These are phyloP conservation scores for Camelina laxa DNA, from an alignment of 345 rosid genomes.

Conservation along the genomic window DNA sequence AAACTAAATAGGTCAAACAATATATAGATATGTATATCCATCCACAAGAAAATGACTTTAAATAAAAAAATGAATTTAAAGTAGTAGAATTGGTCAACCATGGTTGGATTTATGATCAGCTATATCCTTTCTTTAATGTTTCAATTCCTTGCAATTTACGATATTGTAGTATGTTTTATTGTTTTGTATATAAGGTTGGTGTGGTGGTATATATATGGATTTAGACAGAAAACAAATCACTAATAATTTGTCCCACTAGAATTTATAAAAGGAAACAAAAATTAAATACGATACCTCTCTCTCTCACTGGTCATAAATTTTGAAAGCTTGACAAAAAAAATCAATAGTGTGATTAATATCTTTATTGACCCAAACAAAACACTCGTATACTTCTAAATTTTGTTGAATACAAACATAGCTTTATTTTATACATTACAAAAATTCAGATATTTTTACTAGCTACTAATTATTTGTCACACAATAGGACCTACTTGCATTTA, in stretches of 20 bases:
- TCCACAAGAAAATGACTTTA: conserved; percentile 7
- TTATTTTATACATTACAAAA: background rate
- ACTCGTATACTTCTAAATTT: background rate
- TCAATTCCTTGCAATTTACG: conserved; percentile 20
- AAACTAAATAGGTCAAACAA: background rate
- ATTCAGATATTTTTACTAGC: background rate
- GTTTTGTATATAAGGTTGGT: conserved; percentile 24
- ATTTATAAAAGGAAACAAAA: background rate
- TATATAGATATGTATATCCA: background rate
- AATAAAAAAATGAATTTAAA: background rate
- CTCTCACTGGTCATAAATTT: background rate
- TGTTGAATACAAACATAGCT: background rate
- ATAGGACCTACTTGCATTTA: too few relatives aligned
- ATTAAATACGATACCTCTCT: conserved; percentile 17
- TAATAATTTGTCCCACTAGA: background rate
- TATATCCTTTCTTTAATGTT: background rate
- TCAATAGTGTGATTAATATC: background rate
- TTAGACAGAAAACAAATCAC: conserved; percentile 6
- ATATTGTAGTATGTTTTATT: background rate
- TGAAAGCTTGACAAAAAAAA: conserved; percentile 10
- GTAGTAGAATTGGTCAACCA: conserved; percentile 34
- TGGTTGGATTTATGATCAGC: conserved; percentile 7
- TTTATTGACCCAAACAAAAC: background rate
- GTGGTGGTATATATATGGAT: background rate
- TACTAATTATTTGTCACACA: too few relatives aligned